Evolutionary conservation across 805 yeast genomes (phyloP).

Genomic region (Saccharomycopsis selenospora): DNA sequence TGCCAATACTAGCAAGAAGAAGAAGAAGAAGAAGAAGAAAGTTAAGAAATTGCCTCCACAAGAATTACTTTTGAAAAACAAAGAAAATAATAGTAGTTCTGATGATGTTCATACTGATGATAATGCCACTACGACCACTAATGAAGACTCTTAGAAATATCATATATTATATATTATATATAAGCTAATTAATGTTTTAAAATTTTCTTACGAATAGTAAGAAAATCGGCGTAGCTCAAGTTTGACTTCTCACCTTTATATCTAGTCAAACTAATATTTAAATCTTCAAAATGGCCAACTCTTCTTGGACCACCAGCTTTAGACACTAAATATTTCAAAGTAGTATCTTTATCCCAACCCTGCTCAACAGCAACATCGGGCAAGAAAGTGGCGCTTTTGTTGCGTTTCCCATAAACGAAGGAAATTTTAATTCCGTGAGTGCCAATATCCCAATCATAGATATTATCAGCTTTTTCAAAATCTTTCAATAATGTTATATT

Average conservation of each 20-base stretch:
- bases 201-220: constrained; percentile 6
- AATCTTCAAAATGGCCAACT: constrained; percentile 1
- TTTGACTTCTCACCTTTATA: constrained; percentile 21
- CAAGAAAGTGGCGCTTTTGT: constrained; percentile 69
- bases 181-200: neutral
- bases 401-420: constrained; percentile 35
- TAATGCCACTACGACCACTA: no score
- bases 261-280: constrained; percentile 17
- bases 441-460: constrained; percentile 76
- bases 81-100: neutral
- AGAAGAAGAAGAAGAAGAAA: constrained; percentile 20
- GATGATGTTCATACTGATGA: neutral
- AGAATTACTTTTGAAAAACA: neutral
- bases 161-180: no score
- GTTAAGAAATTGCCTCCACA: constrained; percentile 11
- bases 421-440: constrained; percentile 67
- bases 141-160: no score
- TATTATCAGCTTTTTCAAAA: constrained; percentile 44
- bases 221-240: constrained; percentile 17
- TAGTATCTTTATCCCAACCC: constrained; percentile 67
- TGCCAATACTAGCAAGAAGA: constrained; percentile 2
- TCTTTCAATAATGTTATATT: constrained; percentile 59
- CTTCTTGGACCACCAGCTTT: constrained; percentile 52
- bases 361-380: constrained; percentile 91
- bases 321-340: constrained; percentile 58